These are phyloP conservation scores for Gossypium longicalyx DNA, from an alignment of 345 rosid genomes.

Conservation along the genomic window DNA sequence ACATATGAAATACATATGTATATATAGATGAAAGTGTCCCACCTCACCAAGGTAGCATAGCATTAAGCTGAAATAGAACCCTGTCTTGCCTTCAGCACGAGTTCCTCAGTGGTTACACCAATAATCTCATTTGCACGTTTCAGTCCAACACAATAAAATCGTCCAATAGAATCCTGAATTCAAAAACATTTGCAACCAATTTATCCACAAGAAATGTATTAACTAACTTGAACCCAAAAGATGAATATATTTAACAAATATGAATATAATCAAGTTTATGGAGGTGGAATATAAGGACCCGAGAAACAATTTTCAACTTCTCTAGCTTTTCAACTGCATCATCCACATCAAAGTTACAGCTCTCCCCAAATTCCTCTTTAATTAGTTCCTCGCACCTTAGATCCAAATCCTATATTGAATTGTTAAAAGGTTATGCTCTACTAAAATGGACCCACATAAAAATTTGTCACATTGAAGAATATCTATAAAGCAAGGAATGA, in stretches of 20 bases:
- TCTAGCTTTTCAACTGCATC: conserved; percentile 87
- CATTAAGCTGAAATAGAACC: conserved; percentile 37
- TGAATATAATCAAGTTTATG: background rate
- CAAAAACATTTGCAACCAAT: background rate
- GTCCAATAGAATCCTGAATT: conserved; percentile 75
- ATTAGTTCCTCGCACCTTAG: conserved; percentile 76
- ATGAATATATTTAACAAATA: background rate
- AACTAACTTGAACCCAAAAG: background rate
- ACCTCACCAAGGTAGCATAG: conserved; percentile 15
- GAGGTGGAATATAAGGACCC: conserved; percentile 17
- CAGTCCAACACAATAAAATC: conserved; percentile 64
- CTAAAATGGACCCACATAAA: background rate
- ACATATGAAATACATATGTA: no score
- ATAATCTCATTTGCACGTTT: conserved; percentile 85
- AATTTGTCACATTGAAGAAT: background rate
- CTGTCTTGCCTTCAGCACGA: conserved; percentile 76
- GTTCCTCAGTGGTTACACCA: conserved; percentile 85
- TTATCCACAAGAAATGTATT: background rate
- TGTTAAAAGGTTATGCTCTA: conserved; percentile 19
- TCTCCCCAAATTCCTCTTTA: conserved; percentile 71
- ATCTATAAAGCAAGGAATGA: background rate
- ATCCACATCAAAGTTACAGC: conserved; percentile 89
- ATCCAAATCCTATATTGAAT: conserved; percentile 66
- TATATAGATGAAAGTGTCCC: background rate
- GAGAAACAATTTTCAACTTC: conserved; percentile 72